Base-by-base conservation (phyloP, 2,329 filamentous ascomycete genomes). In the Neoscytalidium dimidiatum region DNA sequence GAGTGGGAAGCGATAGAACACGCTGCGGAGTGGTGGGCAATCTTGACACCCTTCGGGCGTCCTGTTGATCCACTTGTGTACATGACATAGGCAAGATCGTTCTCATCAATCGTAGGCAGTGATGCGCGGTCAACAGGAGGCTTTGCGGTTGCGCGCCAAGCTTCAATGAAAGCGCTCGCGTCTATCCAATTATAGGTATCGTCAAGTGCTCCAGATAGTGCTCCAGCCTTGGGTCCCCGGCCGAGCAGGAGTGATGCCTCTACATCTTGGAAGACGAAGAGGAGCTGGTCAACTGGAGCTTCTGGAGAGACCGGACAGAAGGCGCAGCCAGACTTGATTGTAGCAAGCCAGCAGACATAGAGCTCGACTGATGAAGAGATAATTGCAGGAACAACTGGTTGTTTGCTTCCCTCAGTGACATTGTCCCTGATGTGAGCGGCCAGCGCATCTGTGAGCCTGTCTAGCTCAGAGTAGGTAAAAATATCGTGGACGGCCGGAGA, bases 301-400 rank as follows among this genome's bases (percentile, higher is more conserved):
- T 85, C 87, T 1, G 91, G 90, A 0, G 92, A 83, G 3, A 96
- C 81, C 0, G 92, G 92, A n/a, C 96, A 78, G 71, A 96, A 95
- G 6, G 88, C 92, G 71, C 88, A 89, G 8, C 92, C 92, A 3
- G 87, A 80, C 71, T 96, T 96, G 28, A 92, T 76, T 26, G 89
- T 84, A 0, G 87, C 92, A 31, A 97, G 80, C 33, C 96, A 91
- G 0, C 87, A 84, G 31, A 88, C 82, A 71, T 96, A 96, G 0
- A 96, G 78, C 23, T 87, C 76, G 1, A 87, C 75, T 0, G 89
- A 94, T 72, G 62, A 64, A 14, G 62, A 58, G 4, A 64, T 64
- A 29, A 64, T 48, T 3, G 51, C 62, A 21, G 62, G 62, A 3
- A 64, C n/a, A 5, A 64, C 17, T 23, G 62, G 17, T 13, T 58